A percentile compares a stretch with the other conserved stretches of the same genome.
These are phyloP conservation scores for Solanum peruvianum DNA, from an alignment of 257 asterid genomes.

Conservation along the genomic window DNA sequence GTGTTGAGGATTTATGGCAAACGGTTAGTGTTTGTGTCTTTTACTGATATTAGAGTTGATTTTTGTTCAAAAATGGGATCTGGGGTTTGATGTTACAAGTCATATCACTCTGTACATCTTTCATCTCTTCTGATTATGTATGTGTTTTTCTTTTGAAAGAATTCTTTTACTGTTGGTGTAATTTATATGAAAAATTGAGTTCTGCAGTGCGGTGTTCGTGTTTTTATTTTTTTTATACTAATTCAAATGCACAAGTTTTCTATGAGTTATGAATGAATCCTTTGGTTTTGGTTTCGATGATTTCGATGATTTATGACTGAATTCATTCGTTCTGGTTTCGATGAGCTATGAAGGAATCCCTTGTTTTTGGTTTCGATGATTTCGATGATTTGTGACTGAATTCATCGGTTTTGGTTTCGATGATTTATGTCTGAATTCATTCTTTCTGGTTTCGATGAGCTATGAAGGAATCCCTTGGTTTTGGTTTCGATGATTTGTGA, in stretches of 20 bases:
- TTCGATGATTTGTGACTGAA: neutral
- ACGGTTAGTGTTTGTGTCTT: neutral
- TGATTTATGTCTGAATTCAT: neutral
- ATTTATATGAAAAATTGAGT: neutral
- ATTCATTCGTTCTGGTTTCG: neutral
- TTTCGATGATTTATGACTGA: neutral
- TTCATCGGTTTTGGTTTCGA: neutral
- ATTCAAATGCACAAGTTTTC: neutral
- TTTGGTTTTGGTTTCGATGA: neutral
- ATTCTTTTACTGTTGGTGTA: neutral
- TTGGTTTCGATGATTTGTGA: neutral
- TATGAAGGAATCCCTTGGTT: too few relatives aligned
- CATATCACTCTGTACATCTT: neutral
- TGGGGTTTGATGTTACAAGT: conserved; percentile 12
- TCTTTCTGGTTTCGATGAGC: too few relatives aligned
- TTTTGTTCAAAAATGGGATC: conserved; percentile 10
- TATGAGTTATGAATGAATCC: neutral
- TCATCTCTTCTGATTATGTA: neutral
- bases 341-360: too few relatives aligned
- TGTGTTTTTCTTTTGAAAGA: neutral
- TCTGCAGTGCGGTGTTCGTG: neutral
- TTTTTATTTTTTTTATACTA: neutral
- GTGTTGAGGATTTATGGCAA: conserved; percentile 4
- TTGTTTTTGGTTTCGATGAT: neutral
- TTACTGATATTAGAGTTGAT: neutral